Evolutionary conservation across 257 asterid genomes (phyloP).

Genomic region (Nicotiana otophora): DNA sequence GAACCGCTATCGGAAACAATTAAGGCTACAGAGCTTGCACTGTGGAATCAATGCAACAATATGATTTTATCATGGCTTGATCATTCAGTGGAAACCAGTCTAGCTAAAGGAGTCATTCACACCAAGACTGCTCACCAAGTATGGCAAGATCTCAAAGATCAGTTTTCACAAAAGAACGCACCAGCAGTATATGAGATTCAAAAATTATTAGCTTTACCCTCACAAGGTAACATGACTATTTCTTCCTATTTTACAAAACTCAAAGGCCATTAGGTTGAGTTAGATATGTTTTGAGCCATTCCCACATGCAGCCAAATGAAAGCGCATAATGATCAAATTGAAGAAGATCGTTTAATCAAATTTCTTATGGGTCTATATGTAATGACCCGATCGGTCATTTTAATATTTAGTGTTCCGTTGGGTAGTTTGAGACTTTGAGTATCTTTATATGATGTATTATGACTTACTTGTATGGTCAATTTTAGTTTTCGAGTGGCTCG

Average conservation of each 20-base stretch:
- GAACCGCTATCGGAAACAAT: background rate
- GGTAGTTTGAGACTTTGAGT: too few species aligned
- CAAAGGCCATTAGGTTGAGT: background rate
- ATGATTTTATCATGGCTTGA: background rate
- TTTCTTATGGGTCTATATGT: background rate
- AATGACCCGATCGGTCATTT: too few species aligned
- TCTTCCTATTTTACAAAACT: background rate
- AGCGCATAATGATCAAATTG: background rate
- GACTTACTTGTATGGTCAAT: too few species aligned
- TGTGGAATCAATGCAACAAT: background rate
- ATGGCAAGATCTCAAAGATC: background rate
- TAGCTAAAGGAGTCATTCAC: background rate
- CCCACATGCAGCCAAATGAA: background rate
- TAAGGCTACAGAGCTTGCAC: background rate
- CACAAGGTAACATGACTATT: background rate
- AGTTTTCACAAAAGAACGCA: constrained; percentile 2
- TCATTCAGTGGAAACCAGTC: background rate
- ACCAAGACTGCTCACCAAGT: background rate
- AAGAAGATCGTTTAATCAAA: background rate
- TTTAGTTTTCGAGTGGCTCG: too few species aligned
- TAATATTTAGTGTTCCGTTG: too few species aligned
- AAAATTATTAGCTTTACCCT: background rate
- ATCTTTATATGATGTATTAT: too few species aligned
- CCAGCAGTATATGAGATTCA: background rate
- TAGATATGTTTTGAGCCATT: background rate